Evolutionary conservation across 345 rosid genomes (phyloP).

Genomic region (Streptanthus diversifolius): DNA sequence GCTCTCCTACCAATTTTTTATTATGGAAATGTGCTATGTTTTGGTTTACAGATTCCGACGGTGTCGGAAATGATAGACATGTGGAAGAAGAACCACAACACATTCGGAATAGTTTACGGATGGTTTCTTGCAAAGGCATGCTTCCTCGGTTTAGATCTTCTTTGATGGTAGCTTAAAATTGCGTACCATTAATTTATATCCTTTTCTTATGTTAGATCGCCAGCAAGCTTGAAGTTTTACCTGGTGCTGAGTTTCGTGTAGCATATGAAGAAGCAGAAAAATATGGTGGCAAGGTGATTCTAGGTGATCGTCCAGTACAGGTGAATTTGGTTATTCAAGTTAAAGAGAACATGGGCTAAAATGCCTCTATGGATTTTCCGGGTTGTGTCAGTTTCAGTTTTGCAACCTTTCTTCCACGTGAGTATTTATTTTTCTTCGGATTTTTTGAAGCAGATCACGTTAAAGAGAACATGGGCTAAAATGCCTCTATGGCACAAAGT

Average conservation of each 20-base stretch:
- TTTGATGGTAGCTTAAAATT: background rate
- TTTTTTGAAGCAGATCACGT: slow-evolving; percentile 56
- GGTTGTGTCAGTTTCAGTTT: too few species aligned
- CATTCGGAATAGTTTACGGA: slow-evolving; percentile 77
- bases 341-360: too few species aligned
- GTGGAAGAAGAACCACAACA: slow-evolving; percentile 78
- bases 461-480: slow-evolving; percentile 73
- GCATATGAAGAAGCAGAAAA: slow-evolving; percentile 87
- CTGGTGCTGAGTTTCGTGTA: slow-evolving; percentile 93
- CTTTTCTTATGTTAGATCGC: slow-evolving; percentile 53
- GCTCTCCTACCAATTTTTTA: background rate
- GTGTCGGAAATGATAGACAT: slow-evolving; percentile 74
- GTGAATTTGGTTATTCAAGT: slow-evolving; percentile 33
- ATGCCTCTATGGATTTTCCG: too few species aligned
- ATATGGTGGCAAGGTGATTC: slow-evolving; percentile 73
- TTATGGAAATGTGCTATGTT: background rate
- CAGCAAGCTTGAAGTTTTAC: slow-evolving; percentile 71
- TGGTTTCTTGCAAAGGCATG: slow-evolving; percentile 86
- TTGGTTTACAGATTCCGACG: slow-evolving; percentile 58
- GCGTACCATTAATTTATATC: background rate
- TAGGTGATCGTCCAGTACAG: slow-evolving; percentile 97
- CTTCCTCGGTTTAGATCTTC: slow-evolving; percentile 11
- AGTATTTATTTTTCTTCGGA: background rate
- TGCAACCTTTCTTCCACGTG: background rate
- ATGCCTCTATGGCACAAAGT: slow-evolving; percentile 92